Evolutionary conservation across 2,329 filamentous ascomycete species (phyloP), one percentile per base, ranked within the genome.

Genomic region (Fusarium protoensiforme): DNA sequence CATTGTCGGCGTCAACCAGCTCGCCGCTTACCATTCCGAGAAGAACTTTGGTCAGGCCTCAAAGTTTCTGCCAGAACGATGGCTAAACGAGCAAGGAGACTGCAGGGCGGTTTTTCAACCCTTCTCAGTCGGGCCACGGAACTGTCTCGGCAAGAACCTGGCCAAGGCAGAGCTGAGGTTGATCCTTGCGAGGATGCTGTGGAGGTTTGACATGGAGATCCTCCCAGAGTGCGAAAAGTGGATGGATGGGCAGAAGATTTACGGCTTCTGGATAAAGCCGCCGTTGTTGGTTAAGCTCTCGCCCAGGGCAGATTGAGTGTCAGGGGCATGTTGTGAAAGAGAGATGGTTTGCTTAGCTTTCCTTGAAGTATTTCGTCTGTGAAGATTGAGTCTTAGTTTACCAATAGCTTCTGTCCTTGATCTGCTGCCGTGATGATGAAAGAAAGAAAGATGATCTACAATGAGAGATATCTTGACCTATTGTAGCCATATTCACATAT

Each of bases 211-310:
- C 11, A 16, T 76, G 36, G 70, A 73, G 22, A 43, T 74, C 18
- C 27, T 64, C 24, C 36, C 48, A 10, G 67, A 69, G 22, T 46
- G 57, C 8, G 20, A 61, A n/a, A 16, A 36, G 16, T 75, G 72
- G 74, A 67, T 72, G 27, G 35, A 67, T 9, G 68, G 66, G 8
- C 74, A 75, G 41, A 69, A 41, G 41, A 68, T 76, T 5, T 76
- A 71, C 27, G 74, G 69, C n/a, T 74, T 76, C 24, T 76, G 74
- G 74, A 72, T 68, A 33, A 76, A 72, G 57, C 67, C 71, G 14
- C 53, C 71, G 14, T 36, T 75, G 41, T 20, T 53, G 48, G 48
- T 53, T 3, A 53, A 53, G n/a, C 7, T 53, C 18, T 53, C 27
- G 1, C 27, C 27, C 2, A 31, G 48, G 11, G 27, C 1, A 10